Base-by-base conservation (phyloP, 345 rosid species). In the Gossypium sturtianum region DNA sequence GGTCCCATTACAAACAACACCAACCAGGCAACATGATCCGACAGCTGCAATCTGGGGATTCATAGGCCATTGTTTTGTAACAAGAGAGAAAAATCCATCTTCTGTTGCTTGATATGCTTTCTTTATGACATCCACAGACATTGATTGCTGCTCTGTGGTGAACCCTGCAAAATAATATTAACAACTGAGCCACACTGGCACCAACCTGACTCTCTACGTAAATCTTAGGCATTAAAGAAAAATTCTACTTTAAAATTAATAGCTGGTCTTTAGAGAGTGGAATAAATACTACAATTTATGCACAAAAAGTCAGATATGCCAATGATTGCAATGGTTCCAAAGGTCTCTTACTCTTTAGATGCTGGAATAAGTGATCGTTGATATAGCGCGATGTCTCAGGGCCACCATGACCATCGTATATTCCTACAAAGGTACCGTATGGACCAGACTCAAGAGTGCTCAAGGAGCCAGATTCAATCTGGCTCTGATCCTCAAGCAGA, bases 1-100 rank as follows among this genome's bases (percentile, higher is more conserved):
- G 76, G 52, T 87, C 75, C 97, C 93, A 48, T 81, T 85, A 70
- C 95, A 89, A 74, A 95, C 74, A 62, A 95, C 91, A 78, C 98
- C 92, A 34, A 85, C 97, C 70, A 95, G 83, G 78, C 99, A 95
- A 83, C 99, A 93, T 6, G 99, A 89, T 61, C 99, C 99, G 52
- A 95, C 99, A 13, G 99, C 98, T 38, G 99, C 99, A 81, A 95
- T 95, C 83, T 86, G 96, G 22, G 99, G 98, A 63, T 90, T 93
- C 83, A 81, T 75, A 49, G 97, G 92, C 98, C 99, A 95, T 78
- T 93, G 98, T 79, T 87, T 91, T 7, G 96, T 81, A 25, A 95
- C 98, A 63, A 91, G 81, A 17, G 90, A 87, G 75, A 89, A 81
- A 83, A 95, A 95, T 23, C 97, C 98, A 57, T 94, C 98, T 81